Evolutionary conservation across 2,329 filamentous ascomycete species (phyloP).

Genomic region (Penicillium frequentans): DNA sequence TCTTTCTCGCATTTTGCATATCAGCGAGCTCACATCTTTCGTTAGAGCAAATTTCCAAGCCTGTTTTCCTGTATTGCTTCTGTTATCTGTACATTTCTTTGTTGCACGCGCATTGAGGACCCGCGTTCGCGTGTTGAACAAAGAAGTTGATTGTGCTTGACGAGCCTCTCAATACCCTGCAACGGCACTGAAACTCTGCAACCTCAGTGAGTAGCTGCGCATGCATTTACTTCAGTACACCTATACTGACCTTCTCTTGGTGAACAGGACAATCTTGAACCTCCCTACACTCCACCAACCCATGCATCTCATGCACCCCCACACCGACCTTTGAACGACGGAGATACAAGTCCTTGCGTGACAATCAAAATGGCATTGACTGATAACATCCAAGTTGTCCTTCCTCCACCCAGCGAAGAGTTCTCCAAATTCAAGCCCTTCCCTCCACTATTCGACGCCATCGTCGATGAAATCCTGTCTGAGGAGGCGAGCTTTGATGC

Average conservation of each 20-base stretch:
- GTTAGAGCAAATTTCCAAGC: not conserved
- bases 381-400: slow-evolving; percentile 16
- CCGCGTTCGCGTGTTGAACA: not conserved
- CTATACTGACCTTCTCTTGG: not conserved
- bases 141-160: not conserved
- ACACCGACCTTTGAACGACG: not conserved
- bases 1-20: not conserved
- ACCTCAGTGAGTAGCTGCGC: not conserved
- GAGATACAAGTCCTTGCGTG: not conserved
- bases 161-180: not conserved
- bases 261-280: not conserved
- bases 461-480: slow-evolving; percentile 25
- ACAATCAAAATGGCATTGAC: not conserved
- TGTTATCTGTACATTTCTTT: not conserved
- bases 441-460: slow-evolving; percentile 15
- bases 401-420: slow-evolving; percentile 20
- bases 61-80: not conserved
- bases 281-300: not conserved
- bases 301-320: not conserved
- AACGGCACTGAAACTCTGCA: not conserved
- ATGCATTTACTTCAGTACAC: not conserved
- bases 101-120: not conserved
- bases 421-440: slow-evolving; percentile 23
- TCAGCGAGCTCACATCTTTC: not conserved
- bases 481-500: slow-evolving; percentile 24